Conservation (phyloP, 805 yeast species). For the Geotrichum ghanense region DNA sequence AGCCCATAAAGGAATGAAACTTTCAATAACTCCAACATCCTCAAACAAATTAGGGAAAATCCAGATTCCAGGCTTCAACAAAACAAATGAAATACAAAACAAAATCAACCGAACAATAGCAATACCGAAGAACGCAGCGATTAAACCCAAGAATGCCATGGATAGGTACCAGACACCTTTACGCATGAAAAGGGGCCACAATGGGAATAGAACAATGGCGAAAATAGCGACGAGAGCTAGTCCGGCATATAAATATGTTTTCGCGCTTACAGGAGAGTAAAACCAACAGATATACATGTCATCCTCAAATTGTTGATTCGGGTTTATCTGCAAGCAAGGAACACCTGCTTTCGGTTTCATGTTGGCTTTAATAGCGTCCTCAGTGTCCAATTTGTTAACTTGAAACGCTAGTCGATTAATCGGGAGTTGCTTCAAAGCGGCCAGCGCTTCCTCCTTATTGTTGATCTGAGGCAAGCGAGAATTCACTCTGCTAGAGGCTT, state of each 20-base stretch:
- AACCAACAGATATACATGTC: constrained; percentile 71
- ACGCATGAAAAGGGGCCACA: constrained; percentile 90
- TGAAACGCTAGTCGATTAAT: constrained; percentile 67
- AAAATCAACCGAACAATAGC: constrained; percentile 73
- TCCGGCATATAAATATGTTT: constrained; percentile 47
- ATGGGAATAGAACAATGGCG: constrained; percentile 66
- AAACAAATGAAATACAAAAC: constrained; percentile 45
- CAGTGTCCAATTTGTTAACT: constrained; percentile 57
- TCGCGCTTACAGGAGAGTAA: constrained; percentile 61
- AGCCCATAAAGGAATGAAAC: constrained; percentile 81
- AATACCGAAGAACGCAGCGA: constrained; percentile 62
- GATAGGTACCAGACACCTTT: constrained; percentile 85
- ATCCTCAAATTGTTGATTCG: constrained; percentile 29
- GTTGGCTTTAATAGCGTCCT: constrained; percentile 45
- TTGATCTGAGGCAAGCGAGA: constrained; percentile 40
- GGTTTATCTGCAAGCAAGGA: constrained; percentile 29
- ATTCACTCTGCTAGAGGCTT: constrained; percentile 31
- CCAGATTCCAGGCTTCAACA: constrained; percentile 77
- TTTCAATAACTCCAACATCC: constrained; percentile 87
- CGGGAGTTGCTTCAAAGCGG: constrained; percentile 55
- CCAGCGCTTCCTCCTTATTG: constrained; percentile 45
- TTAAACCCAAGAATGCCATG: constrained; percentile 58
- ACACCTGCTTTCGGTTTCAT: constrained; percentile 60
- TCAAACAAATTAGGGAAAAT: constrained; percentile 90
- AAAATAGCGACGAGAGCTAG: constrained; percentile 56